Conservation (phyloP, 2,329 filamentous ascomycete genomes). For the Botrytis aclada region DNA sequence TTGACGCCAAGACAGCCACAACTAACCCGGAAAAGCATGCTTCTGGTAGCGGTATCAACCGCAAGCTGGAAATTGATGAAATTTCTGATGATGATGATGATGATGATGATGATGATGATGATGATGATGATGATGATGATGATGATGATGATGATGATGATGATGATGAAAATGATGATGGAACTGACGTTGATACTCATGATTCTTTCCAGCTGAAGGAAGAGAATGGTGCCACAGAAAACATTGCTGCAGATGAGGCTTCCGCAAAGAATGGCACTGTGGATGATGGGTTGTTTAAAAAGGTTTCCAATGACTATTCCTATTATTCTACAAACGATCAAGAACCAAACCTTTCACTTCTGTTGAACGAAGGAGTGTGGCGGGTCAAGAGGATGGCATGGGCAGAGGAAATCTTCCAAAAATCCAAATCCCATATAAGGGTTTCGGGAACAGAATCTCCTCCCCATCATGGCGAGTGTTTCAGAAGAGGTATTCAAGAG, state of each 20-base stretch:
- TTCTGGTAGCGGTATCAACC: background rate
- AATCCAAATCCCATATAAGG: background rate
- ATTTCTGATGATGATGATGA: background rate
- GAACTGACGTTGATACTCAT: background rate
- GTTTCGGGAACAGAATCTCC: accelerated
- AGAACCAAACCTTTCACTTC: background rate
- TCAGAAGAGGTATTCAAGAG: background rate
- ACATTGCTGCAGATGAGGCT: background rate
- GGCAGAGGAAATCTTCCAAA: background rate
- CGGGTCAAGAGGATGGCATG: background rate
- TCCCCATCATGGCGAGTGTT: background rate
- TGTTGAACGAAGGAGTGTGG: background rate
- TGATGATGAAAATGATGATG: background rate
- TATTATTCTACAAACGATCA: background rate
- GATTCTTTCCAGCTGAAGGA: background rate
- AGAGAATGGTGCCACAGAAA: background rate
- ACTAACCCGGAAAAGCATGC: background rate
- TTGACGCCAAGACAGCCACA: background rate
- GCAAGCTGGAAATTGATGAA: background rate
- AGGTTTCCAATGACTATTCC: background rate
- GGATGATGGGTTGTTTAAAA: background rate
- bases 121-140: background rate
- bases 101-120: background rate
- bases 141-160: background rate
- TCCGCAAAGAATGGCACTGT: background rate